Evolutionary conservation across 805 yeast genomes (phyloP).

Genomic region (Saturnispora diversa): DNA sequence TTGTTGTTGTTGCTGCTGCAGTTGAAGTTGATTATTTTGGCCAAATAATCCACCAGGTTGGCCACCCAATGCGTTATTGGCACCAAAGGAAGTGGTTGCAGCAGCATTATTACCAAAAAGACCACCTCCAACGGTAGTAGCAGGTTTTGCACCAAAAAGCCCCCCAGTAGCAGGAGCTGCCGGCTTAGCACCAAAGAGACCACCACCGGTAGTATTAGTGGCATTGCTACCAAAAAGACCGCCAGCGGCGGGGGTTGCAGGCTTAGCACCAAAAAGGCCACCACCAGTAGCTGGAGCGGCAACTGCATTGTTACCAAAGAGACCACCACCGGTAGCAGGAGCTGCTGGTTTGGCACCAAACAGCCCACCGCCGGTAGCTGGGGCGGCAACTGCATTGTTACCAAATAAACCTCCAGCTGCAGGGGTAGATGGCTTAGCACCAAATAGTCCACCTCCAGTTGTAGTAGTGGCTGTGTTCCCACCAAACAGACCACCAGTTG

Average conservation of each 20-base stretch:
- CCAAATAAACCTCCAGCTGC: conserved; percentile 35
- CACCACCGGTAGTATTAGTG: conserved; percentile 15
- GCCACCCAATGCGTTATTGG: conserved; percentile 21
- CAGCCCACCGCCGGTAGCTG: conserved; percentile 32
- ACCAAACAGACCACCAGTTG: conserved; percentile 34
- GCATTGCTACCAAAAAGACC: conserved; percentile 23
- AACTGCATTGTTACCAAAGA: conserved; percentile 16
- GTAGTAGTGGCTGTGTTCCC: conserved; percentile 18
- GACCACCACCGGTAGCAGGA: conserved; percentile 12
- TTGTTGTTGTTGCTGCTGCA: conserved; percentile 19
- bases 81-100: conserved; percentile 32
- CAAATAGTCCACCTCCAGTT: conserved; percentile 17
- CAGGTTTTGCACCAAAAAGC: conserved; percentile 30
- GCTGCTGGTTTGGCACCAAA: conserved; percentile 14
- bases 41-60: conserved; percentile 27
- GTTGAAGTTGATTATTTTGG: conserved; percentile 16
- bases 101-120: conserved; percentile 17
- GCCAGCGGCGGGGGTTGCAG: conserved; percentile 20
- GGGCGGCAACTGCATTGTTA: conserved; percentile 21
- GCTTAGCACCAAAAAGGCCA: conserved; percentile 30
- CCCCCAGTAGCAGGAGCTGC: conserved; percentile 26
- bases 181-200: conserved; percentile 24
- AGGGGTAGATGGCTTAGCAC: conserved; percentile 22
- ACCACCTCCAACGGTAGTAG: conserved; percentile 11
- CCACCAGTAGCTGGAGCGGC: conserved; percentile 16